These are phyloP conservation scores for Microdochium trichocladiopsis DNA, from an alignment of 2,329 filamentous ascomycete genomes.

Conservation along the genomic window DNA sequence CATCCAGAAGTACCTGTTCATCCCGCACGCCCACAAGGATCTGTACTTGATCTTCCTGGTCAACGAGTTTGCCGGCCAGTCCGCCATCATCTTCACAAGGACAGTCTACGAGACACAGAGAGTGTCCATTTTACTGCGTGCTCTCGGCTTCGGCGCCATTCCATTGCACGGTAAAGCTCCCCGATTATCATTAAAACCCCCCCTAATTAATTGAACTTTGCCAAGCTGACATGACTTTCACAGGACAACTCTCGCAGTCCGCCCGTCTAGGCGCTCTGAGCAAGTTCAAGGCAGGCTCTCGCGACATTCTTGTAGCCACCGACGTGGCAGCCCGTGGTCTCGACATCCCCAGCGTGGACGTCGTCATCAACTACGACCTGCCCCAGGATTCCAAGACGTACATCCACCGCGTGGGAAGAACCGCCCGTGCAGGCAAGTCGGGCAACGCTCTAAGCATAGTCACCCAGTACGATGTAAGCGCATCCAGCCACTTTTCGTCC, in stretches of 20 bases:
- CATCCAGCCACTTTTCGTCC: neutral
- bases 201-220: no score
- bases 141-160: slow-evolving; percentile 83
- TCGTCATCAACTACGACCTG: slow-evolving; percentile 81
- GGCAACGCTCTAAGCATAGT: slow-evolving; percentile 76
- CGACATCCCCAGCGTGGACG: slow-evolving; percentile 85
- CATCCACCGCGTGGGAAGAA: slow-evolving; percentile 82
- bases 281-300: slow-evolving; percentile 77
- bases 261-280: slow-evolving; percentile 79
- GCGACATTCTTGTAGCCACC: slow-evolving; percentile 84
- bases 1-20: slow-evolving; percentile 78
- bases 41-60: slow-evolving; percentile 80
- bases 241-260: slow-evolving; percentile 75
- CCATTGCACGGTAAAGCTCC: slow-evolving; percentile 78
- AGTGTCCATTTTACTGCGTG: slow-evolving; percentile 72
- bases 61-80: slow-evolving; percentile 82
- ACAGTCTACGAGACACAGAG: slow-evolving; percentile 90
- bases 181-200: no score
- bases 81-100: slow-evolving; percentile 82
- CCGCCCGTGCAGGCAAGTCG: slow-evolving; percentile 77
- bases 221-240: neutral
- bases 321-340: slow-evolving; percentile 91
- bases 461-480: slow-evolving; percentile 71
- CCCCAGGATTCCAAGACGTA: slow-evolving; percentile 85
- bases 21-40: slow-evolving; percentile 84